Evolutionary conservation across 2,329 filamentous ascomycete species (phyloP), one percentile per base, ranked within the genome.

Genomic region (Aspergillus spinulosporus): DNA sequence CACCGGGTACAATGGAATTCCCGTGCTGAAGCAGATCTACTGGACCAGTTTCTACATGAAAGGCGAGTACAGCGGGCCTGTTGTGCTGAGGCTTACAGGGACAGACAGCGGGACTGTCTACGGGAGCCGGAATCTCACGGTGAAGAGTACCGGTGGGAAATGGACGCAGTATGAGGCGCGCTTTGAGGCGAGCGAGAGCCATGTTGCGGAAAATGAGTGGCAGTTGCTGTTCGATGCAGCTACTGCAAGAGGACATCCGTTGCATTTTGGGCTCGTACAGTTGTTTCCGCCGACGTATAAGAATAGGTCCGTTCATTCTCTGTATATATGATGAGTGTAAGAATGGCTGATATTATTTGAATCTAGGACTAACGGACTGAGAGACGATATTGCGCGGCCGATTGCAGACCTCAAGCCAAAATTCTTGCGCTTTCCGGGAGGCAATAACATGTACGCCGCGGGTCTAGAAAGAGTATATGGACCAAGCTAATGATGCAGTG

Each of bases 351-450:
- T 5, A 8, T 21, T 21, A 12, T 36, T 14, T 4, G 14, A 12
- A 6, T 26, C 15, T 4, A 66, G 68, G 26, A 46, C 62, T 46
- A 88, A 88, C 62, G 85, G 85, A 0, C 72, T 85, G 40, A 74
- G 84, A 4, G 69, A 77, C 6, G 83, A 87, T 49, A 70, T 87
- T 49, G 80, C 79, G 5, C 75, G 81, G 50, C 77, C 79, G 5
- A 68, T 87, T 2, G 80, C 77, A 2, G 77, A 73, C 5, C 66
- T 85, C 1, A 80, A 82, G 50, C 80, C 81, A 0, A 79, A 78
- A 12, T 81, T 88, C 62, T 77, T 89, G 45, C 80, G 87, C 12
- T 82, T 88, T 56, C 86, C 86, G 0, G 87, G 87, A 4, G 86
- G 84, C 6, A 87, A 86, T 66, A 86, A 85, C 74, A 70, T 87